These are phyloP conservation scores for Chrysosporium keratinophilum DNA, from an alignment of 2,329 filamentous ascomycete genomes.

Conservation along the genomic window DNA sequence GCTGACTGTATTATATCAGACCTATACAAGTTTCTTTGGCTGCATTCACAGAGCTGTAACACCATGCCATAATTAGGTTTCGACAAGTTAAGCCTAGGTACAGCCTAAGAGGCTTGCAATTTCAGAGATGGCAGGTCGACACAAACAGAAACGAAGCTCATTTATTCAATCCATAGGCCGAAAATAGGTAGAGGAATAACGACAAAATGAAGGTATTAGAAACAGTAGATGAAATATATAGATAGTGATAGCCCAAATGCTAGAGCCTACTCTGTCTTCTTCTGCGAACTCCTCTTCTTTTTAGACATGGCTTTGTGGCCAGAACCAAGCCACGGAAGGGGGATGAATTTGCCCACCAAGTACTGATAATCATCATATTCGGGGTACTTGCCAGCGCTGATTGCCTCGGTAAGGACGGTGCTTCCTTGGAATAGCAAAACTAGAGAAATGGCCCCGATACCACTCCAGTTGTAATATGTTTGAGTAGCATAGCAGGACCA, in stretches of 20 bases:
- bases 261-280: conserved; percentile 7
- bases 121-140: too few species aligned
- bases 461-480: conserved; percentile 67
- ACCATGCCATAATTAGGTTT: too few species aligned
- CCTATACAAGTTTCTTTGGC: too few species aligned
- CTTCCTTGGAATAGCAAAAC: conserved; percentile 79
- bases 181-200: not conserved
- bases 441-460: conserved; percentile 57
- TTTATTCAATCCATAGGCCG: not conserved
- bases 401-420: conserved; percentile 73
- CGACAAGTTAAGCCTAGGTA: too few species aligned
- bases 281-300: conserved; percentile 17
- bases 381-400: conserved; percentile 72
- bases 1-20: too few species aligned
- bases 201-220: too few species aligned
- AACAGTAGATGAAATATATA: not conserved
- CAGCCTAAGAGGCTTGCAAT: too few species aligned
- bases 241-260: not conserved
- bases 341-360: conserved; percentile 73
- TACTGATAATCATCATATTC: conserved; percentile 79
- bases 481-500: conserved; percentile 72
- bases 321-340: conserved; percentile 25
- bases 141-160: not conserved
- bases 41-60: too few species aligned
- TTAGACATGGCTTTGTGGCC: conserved; percentile 18